phyloP scores from a whole-genome alignment of 768 basidiomycete genomes.

The Dentipellis fragilis region DNA sequence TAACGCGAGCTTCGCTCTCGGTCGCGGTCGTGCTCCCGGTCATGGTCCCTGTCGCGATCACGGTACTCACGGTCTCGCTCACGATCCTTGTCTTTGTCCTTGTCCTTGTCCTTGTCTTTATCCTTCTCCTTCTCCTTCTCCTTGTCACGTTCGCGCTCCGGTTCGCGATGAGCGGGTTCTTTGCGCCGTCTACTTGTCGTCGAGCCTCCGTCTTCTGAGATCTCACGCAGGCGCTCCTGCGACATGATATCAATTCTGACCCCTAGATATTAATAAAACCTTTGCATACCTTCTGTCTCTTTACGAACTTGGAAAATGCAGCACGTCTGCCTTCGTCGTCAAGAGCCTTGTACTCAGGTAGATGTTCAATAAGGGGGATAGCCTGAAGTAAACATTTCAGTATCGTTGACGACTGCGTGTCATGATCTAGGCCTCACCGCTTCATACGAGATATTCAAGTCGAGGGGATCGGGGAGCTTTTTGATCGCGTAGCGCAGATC shows the following conservation, averaged over 20 bases:
- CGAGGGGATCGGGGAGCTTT: conserved; percentile 76
- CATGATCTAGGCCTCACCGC: conserved; percentile 41
- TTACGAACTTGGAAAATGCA: conserved; percentile 83
- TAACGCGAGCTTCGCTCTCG: conserved; percentile 16
- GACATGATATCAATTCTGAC: neutral
- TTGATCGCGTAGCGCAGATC: conserved; percentile 93
- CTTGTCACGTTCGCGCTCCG: conserved; percentile 19
- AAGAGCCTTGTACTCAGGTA: conserved; percentile 80
- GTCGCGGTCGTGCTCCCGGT: conserved; percentile 8
- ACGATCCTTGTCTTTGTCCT: conserved; percentile 28
- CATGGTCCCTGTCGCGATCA: conserved; percentile 20
- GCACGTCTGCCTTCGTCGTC: conserved; percentile 75
- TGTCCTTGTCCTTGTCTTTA: conserved; percentile 22
- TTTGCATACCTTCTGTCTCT: conserved; percentile 68
- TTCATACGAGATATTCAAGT: conserved; percentile 68
- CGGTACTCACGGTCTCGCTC: conserved; percentile 19
- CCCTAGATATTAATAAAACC: neutral
- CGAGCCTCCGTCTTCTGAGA: conserved; percentile 73
- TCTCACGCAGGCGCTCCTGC: conserved; percentile 69
- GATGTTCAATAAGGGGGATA: conserved; percentile 65
- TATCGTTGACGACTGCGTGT: neutral
- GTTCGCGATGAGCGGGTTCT: conserved; percentile 39
- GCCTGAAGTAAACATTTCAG: conserved; percentile 32
- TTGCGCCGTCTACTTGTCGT: conserved; percentile 75
- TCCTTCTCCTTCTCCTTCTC: conserved; percentile 39